These are phyloP conservation scores for Croton setiger DNA, from an alignment of 441 rosid species.

Conservation along the genomic window DNA sequence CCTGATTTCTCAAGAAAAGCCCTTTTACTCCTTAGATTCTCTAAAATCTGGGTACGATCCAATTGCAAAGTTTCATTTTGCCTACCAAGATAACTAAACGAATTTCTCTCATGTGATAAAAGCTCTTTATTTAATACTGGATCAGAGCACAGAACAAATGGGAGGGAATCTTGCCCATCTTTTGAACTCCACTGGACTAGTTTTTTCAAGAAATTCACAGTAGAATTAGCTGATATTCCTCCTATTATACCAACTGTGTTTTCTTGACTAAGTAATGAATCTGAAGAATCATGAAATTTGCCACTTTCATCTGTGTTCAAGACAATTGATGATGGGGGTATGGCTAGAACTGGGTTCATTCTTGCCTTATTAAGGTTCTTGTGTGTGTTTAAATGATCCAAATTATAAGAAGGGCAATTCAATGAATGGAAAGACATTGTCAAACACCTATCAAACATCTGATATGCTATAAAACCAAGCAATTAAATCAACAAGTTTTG, in stretches of 20 bases:
- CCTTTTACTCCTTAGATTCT: conserved; percentile 50
- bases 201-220: conserved; percentile 54
- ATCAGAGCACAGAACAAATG: conserved; percentile 68
- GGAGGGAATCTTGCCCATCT: conserved; percentile 41
- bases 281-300: conserved; percentile 27
- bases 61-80: conserved; percentile 23
- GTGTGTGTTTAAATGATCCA: conserved; percentile 26
- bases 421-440: conserved; percentile 39
- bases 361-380: conserved; percentile 29
- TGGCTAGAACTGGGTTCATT: conserved; percentile 38
- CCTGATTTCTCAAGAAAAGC: conserved; percentile 66
- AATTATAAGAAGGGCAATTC: conserved; percentile 34
- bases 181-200: conserved; percentile 51
- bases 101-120: conserved; percentile 34
- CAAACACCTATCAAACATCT: conserved; percentile 41
- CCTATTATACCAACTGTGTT: conserved; percentile 71
- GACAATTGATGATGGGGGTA: conserved; percentile 43
- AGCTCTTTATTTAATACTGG: conserved; percentile 56
- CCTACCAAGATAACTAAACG: conserved; percentile 31
- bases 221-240: conserved; percentile 51
- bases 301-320: conserved; percentile 49
- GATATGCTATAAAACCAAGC: conserved; percentile 9
- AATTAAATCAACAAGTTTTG: conserved; percentile 12
- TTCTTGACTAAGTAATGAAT: conserved; percentile 41
- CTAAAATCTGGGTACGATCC: conserved; percentile 35